These are phyloP conservation scores for Clitopilus passeckerianus DNA, from an alignment of 768 basidiomycete species.

Conservation along the genomic window DNA sequence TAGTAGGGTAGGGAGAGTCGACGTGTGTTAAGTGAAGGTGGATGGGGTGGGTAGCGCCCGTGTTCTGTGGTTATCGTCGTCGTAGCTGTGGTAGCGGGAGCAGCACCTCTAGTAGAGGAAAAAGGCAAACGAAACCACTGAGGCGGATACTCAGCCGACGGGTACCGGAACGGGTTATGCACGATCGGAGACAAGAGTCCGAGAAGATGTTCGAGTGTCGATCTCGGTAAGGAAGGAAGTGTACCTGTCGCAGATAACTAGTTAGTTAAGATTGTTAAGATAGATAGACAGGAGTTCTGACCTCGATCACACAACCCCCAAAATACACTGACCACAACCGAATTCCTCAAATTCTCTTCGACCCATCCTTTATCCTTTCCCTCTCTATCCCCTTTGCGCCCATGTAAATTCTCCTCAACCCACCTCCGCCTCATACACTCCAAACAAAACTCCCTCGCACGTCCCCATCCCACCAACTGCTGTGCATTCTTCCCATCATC, in stretches of 20 bases:
- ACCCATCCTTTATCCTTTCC: not conserved
- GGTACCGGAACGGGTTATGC: not conserved
- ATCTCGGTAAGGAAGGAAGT: not conserved
- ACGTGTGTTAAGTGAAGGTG: not conserved
- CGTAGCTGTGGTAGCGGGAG: not conserved
- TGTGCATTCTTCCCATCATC: constrained; percentile 62
- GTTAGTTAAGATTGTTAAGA: not conserved
- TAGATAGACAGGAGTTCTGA: not conserved
- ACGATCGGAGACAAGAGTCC: not conserved
- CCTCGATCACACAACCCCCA: not conserved
- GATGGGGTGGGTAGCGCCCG: not conserved
- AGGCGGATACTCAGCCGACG: not conserved
- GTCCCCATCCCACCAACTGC: constrained; percentile 46
- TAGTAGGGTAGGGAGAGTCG: constrained; percentile 15
- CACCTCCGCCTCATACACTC: not conserved
- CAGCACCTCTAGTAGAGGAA: not conserved
- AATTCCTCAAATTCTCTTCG: not conserved
- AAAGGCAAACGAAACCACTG: not conserved
- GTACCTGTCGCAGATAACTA: not conserved
- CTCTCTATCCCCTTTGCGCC: not conserved
- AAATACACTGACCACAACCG: not conserved
- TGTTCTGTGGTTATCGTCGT: not conserved
- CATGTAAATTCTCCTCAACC: not conserved
- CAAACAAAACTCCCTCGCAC: constrained; percentile 37
- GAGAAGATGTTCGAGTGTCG: not conserved